Percentiles rank a stretch among this genome's conserved stretches.
Evolutionary conservation across 2,329 filamentous ascomycete genomes (phyloP).

Genomic region (Cladobotryum mycophilum): DNA sequence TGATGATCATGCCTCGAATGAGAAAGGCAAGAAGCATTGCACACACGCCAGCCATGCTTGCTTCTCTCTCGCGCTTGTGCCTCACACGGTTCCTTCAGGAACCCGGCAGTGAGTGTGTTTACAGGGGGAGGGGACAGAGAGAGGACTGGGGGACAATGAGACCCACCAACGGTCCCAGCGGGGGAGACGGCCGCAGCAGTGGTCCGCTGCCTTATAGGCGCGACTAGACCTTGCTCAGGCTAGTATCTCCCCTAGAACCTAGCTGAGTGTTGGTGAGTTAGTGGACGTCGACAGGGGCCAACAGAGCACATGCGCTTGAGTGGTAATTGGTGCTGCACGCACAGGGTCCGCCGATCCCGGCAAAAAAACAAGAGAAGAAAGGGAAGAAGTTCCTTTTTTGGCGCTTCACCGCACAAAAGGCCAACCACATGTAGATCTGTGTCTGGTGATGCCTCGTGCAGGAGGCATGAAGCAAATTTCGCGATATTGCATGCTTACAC

Average conservation of each 20-base stretch:
- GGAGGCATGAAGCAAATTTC: no score
- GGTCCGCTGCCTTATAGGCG: constrained; percentile 6
- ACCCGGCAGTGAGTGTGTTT: constrained; percentile 3
- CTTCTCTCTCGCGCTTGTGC: not conserved
- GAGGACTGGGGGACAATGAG: not conserved
- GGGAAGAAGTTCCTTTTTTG: no score
- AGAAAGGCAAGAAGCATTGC: not conserved
- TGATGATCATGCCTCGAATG: not conserved
- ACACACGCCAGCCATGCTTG: not conserved
- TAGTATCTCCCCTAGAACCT: not conserved
- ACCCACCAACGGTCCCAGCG: not conserved
- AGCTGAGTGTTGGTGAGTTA: not conserved
- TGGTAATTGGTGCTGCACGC: no score
- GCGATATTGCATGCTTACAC: no score
- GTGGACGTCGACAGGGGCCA: not conserved
- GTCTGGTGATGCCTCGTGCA: no score
- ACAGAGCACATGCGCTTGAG: no score
- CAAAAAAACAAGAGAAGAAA: no score
- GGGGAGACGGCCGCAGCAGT: constrained; percentile 10
- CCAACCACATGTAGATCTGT: no score
- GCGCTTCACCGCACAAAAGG: no score
- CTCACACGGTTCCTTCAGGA: constrained; percentile 1
- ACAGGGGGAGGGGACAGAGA: not conserved
- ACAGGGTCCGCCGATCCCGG: no score
- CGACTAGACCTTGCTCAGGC: constrained; percentile 5